Conservation (phyloP, 1,284 basidiomycete genomes). For the Melampsora americana region DNA sequence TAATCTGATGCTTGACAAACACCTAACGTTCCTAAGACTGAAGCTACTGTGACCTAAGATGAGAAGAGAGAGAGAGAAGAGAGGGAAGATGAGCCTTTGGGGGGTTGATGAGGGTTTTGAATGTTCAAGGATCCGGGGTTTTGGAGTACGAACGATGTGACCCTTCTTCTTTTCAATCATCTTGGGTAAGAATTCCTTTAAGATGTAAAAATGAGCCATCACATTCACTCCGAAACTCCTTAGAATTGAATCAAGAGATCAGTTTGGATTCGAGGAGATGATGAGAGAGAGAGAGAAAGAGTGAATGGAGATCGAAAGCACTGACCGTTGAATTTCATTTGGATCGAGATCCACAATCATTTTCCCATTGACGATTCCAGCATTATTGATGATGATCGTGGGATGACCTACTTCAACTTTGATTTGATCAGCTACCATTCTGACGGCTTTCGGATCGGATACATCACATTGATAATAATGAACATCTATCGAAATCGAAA, state of each 20-base stretch:
- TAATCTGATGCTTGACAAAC: too few species aligned
- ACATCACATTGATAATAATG: constrained; percentile 36
- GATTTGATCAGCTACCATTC: constrained; percentile 17
- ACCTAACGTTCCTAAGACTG: constrained; percentile 16
- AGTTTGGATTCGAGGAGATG: constrained; percentile 20
- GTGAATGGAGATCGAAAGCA: too few species aligned
- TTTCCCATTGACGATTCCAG: constrained; percentile 89
- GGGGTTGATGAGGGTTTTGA: too few species aligned
- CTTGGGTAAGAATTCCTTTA: constrained; percentile 87
- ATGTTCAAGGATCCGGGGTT: too few species aligned
- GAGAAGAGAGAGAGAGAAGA: background rate
- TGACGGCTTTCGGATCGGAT: constrained; percentile 7
- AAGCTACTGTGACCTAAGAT: constrained; percentile 65
- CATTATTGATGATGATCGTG: constrained; percentile 89
- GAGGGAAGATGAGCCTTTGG: too few species aligned
- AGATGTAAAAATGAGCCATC: constrained; percentile 80
- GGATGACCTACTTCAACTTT: constrained; percentile 70
- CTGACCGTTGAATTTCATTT: constrained; percentile 63
- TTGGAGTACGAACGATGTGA: constrained; percentile 71
- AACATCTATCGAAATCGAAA: background rate
- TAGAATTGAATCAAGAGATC: constrained; percentile 7
- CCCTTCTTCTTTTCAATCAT: constrained; percentile 75
- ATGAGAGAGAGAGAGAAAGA: too few species aligned
- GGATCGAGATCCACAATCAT: constrained; percentile 72
- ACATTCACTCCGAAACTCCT: constrained; percentile 89